Conservation (phyloP, 768 basidiomycete species). For the Xerocomellus dryophilus region DNA sequence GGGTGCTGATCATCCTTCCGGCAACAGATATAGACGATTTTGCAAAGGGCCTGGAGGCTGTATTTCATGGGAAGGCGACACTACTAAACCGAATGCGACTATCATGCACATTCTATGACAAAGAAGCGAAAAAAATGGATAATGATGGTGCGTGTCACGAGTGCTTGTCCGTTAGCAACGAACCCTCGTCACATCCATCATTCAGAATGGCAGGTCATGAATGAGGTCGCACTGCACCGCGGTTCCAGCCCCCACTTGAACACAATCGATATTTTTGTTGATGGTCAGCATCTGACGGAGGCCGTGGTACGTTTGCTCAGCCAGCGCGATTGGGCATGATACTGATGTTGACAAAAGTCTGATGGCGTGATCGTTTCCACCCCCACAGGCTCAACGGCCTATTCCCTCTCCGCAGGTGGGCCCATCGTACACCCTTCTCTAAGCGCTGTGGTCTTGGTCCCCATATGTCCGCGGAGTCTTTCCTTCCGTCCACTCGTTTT, state of each 20-base stretch:
- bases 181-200: not conserved
- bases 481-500: conserved; percentile 91
- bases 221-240: conserved; percentile 90
- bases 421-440: conserved; percentile 94
- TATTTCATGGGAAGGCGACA: conserved; percentile 76
- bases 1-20: conserved; percentile 1
- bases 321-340: conserved; percentile 7
- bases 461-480: conserved; percentile 92
- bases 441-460: conserved; percentile 86
- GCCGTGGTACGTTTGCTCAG: conserved; percentile 67
- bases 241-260: conserved; percentile 90
- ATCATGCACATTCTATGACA: conserved; percentile 72
- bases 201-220: conserved; percentile 94
- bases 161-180: not conserved
- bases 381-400: conserved; percentile 94
- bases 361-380: conserved; percentile 94
- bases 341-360: conserved; percentile 49
- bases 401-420: conserved; percentile 92
- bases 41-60: conserved; percentile 72
- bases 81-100: conserved; percentile 88
- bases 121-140: conserved; percentile 55
- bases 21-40: conserved; percentile 83
- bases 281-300: conserved; percentile 93
- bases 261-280: conserved; percentile 90
- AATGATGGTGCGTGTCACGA: conserved; percentile 49